phyloP scores from a whole-genome alignment of 2,329 filamentous ascomycete species.

The Helotiales sp. region DNA sequence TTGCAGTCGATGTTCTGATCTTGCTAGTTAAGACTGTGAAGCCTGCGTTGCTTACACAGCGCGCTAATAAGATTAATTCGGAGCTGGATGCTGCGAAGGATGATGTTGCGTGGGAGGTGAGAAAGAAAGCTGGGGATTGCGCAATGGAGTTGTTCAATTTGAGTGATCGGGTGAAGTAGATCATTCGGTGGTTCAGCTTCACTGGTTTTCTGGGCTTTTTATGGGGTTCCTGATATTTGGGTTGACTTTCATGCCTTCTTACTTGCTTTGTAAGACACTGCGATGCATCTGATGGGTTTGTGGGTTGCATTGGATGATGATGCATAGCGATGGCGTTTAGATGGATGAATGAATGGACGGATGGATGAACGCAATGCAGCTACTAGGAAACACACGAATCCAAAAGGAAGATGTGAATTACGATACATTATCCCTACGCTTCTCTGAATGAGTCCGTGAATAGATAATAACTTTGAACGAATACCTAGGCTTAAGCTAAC shows the following conservation, averaged over 20 bases:
- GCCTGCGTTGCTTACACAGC: conserved; percentile 22
- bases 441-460: neutral
- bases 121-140: conserved; percentile 34
- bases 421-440: neutral
- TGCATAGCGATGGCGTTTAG: neutral
- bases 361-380: neutral
- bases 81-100: conserved; percentile 38
- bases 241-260: neutral
- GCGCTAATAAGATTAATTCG: conserved; percentile 29
- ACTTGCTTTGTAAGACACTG: neutral
- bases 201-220: too few relatives aligned
- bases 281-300: neutral
- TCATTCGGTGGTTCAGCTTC: neutral
- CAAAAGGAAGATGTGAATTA: neutral
- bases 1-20: conserved; percentile 40
- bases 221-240: too few relatives aligned
- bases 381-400: neutral
- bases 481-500: too few relatives aligned
- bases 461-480: too few relatives aligned
- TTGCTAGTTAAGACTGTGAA: conserved; percentile 32
- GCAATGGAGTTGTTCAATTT: conserved; percentile 34
- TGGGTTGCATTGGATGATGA: neutral
- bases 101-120: conserved; percentile 38
- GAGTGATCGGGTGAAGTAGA: conserved; percentile 4
- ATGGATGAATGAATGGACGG: neutral